A percentile compares a stretch with the other conserved stretches of the same genome.
Evolutionary conservation across 345 rosid genomes (phyloP).

Genomic region (Aquilaria sinensis): DNA sequence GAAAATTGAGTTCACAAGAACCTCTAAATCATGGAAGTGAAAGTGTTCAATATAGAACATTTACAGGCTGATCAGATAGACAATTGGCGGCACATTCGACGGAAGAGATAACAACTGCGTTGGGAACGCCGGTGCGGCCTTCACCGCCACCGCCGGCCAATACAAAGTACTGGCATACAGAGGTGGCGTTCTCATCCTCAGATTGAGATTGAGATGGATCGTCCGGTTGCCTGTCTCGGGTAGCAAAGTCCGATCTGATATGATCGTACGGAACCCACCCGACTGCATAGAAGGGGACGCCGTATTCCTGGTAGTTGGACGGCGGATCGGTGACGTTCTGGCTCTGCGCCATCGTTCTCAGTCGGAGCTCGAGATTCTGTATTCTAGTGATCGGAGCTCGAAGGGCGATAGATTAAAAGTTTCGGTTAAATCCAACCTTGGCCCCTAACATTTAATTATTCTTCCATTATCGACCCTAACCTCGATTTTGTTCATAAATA

Average conservation of each 20-base stretch:
- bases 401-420: no score
- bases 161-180: constrained; percentile 32
- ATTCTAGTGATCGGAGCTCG: no score
- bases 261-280: constrained; percentile 56
- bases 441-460: no score
- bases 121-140: constrained; percentile 77
- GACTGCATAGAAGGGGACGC: constrained; percentile 72
- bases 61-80: constrained; percentile 72
- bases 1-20: neutral
- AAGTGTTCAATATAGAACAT: no score
- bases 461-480: no score
- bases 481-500: no score
- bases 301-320: constrained; percentile 55
- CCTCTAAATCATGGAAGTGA: no score
- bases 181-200: constrained; percentile 1
- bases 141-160: constrained; percentile 89
- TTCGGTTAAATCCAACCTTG: no score
- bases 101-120: constrained; percentile 46
- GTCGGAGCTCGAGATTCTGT: no score
- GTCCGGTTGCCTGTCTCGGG: constrained; percentile 12
- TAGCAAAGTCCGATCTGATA: constrained; percentile 29
- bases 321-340: neutral
- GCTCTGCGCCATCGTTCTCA: constrained; percentile 6
- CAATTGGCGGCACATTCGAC: constrained; percentile 50
- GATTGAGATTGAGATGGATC: constrained; percentile 20